These are phyloP conservation scores for Chytriomyces sp. DNA, from an alignment of 192 early-diverging fungal species.

Conservation along the genomic window DNA sequence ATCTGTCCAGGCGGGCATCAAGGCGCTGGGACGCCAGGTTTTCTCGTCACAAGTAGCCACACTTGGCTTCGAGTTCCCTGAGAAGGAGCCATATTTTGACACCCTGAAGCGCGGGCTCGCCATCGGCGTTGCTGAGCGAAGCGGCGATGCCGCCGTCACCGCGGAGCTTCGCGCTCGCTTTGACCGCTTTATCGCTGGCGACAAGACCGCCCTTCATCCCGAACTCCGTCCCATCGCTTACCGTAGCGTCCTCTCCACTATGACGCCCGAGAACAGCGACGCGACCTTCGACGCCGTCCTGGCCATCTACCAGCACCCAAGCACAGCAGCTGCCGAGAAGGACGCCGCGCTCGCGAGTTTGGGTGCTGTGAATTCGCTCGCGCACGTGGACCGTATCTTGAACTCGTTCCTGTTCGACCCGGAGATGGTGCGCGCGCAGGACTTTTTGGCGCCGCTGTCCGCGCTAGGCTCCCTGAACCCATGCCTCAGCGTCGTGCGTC, in stretches of 20 bases:
- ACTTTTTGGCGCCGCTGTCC: conserved; percentile 17
- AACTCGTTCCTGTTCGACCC: conserved; percentile 71
- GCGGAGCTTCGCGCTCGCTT: conserved; percentile 47
- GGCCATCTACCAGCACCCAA: conserved; percentile 41
- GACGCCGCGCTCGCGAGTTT: conserved; percentile 54
- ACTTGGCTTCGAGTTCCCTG: conserved; percentile 78
- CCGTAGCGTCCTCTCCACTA: conserved; percentile 60
- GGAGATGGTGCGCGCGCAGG: conserved; percentile 59
- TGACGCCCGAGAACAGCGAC: conserved; percentile 28
- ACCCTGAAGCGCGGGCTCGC: conserved; percentile 76
- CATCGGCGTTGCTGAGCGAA: conserved; percentile 69
- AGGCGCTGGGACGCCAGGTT: conserved; percentile 67
- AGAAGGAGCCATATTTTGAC: conserved; percentile 73
- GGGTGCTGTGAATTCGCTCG: conserved; percentile 50
- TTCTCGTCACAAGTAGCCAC: conserved; percentile 72
- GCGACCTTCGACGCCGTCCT: conserved; percentile 46
- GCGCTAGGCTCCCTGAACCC: background rate
- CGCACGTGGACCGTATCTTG: conserved; percentile 57
- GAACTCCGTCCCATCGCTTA: conserved; percentile 70
- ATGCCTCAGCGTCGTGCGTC: background rate
- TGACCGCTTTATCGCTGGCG: conserved; percentile 58
- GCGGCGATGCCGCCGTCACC: conserved; percentile 56
- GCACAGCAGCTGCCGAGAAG: conserved; percentile 14
- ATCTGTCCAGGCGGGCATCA: conserved; percentile 63
- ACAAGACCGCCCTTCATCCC: conserved; percentile 66